Evolutionary conservation across 768 basidiomycete species (phyloP).

Genomic region (Boletellus ananas): DNA sequence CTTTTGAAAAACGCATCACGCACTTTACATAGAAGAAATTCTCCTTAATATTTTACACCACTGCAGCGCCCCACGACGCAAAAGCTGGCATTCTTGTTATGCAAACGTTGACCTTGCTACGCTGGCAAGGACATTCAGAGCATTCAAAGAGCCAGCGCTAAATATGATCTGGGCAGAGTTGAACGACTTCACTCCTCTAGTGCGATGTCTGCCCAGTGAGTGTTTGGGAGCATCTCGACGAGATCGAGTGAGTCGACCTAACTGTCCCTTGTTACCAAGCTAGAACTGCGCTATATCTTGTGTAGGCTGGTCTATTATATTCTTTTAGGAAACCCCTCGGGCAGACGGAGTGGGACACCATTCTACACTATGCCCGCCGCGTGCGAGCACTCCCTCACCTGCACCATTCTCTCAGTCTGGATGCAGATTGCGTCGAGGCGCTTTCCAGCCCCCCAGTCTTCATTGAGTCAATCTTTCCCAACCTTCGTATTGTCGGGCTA

Average conservation of each 20-base stretch:
- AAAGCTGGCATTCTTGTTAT: too few relatives aligned
- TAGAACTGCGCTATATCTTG: too few relatives aligned
- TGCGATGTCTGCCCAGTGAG: background rate
- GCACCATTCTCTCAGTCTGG: too few relatives aligned
- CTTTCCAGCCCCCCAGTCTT: background rate
- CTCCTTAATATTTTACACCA: too few relatives aligned
- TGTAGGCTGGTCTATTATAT: background rate
- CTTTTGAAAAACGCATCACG: too few relatives aligned
- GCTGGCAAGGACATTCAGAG: background rate
- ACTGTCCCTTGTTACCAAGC: too few relatives aligned
- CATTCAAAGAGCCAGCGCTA: background rate
- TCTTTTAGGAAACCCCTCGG: background rate
- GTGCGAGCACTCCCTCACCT: background rate
- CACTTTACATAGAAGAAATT: too few relatives aligned
- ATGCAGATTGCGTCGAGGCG: too few relatives aligned
- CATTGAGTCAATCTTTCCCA: background rate
- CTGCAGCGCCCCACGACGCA: too few relatives aligned
- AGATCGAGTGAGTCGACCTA: background rate
- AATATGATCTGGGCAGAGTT: background rate
- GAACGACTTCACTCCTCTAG: background rate
- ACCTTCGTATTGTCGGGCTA: slow-evolving; percentile 2
- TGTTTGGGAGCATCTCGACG: background rate
- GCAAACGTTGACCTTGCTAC: background rate
- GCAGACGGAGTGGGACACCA: background rate
- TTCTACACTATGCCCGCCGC: background rate